Evolutionary conservation across 441 rosid species (phyloP), one percentile per base, ranked within the genome.

Genomic region (Mallotus repandus): DNA sequence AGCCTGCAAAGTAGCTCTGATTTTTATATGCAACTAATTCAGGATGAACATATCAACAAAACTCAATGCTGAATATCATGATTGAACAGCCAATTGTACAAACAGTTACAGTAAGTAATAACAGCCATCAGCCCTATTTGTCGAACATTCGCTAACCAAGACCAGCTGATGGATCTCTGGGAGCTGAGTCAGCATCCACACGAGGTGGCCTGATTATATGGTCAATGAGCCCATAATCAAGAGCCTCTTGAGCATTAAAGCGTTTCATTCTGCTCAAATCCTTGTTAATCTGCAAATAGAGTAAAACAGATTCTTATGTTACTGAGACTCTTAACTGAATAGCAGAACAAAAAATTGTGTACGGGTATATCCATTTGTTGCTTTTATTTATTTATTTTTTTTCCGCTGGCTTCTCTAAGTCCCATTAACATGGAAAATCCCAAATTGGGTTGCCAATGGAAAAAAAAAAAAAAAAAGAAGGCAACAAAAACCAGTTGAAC

Each of bases 171-270:
- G 83, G 79, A 74, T 86, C 88, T 80, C 84, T 83, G 29, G 84
- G 87, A 62, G 86, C 83, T 70, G 83, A 77, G 38, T 90, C 94
- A 6, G 72, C 91, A 76, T 84, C 85, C 59, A 93, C 75, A 35
- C 77, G 85, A 0, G 90, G 91, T 32, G 98, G 96, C 82, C 91
- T 82, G 73, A 85, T 80, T 71, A 93, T 80, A 35, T 84, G 84
- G 77, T 93, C 95, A 21, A 93, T 87, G 16, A 93, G 84, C 29
- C 98, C 98, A 68, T 93, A 93, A 69, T 91, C 96, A 1, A 89
- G 82, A 35, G 97, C 97, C 82, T 91, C 93, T 68, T 88, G 84
- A 15, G 93, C 89, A 45, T 79, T 79, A 71, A 89, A 90, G 73
- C 90, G 86, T 86, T 88, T 91, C 86, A 86, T 64, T 70, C 91